Evolutionary conservation across 495 filamentous ascomycete species (phyloP).

Genomic region (Jackrogersella multiformis): DNA sequence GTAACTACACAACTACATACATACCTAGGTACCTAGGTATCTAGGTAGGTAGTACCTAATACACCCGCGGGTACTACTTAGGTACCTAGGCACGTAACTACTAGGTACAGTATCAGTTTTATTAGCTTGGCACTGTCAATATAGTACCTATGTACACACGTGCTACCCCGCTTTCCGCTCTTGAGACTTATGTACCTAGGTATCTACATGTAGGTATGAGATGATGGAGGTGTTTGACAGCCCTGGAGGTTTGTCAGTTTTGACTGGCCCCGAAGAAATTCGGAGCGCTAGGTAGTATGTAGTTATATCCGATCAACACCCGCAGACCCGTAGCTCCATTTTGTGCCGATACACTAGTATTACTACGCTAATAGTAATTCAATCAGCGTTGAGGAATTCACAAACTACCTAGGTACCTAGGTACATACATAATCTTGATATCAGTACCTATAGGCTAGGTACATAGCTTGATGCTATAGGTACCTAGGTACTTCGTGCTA

Average conservation of each 20-base stretch:
- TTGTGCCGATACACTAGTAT: conserved; percentile 17
- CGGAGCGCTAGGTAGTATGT: conserved; percentile 1
- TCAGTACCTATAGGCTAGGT: too few species aligned
- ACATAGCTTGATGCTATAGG: too few species aligned
- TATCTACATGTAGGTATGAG: conserved; percentile 3
- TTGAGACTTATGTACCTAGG: too few species aligned
- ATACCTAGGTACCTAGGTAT: too few species aligned
- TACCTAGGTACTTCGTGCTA: background rate
- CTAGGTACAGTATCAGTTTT: too few species aligned
- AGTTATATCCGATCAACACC: conserved; percentile 34
- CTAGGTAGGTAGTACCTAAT: too few species aligned
- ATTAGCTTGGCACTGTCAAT: too few species aligned
- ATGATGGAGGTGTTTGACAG: too few species aligned
- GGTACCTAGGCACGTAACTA: too few species aligned
- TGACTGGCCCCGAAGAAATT: conserved; percentile 5
- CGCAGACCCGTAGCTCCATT: conserved; percentile 21
- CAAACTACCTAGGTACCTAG: conserved; percentile 1
- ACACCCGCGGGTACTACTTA: too few species aligned
- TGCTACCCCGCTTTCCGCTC: conserved; percentile 34
- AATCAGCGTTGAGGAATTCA: background rate
- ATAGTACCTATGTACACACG: conserved; percentile 12
- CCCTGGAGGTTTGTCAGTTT: too few species aligned
- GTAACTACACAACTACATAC: too few species aligned
- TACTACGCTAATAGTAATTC: conserved; percentile 37
- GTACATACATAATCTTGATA: background rate